phyloP scores from a whole-genome alignment of 306 rosid species.

The Morella rubra region DNA sequence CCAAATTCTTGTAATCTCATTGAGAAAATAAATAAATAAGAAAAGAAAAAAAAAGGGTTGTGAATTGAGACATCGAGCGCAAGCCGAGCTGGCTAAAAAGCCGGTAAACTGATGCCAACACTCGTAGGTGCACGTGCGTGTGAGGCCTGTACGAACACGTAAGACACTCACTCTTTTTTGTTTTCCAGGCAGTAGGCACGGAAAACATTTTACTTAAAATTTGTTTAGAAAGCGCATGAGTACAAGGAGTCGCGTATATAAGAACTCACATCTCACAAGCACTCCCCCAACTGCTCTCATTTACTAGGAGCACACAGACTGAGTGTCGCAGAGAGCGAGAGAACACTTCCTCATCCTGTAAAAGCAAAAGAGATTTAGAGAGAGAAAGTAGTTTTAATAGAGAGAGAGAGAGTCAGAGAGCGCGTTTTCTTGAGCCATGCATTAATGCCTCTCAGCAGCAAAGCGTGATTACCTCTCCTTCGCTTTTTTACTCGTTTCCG shows the following conservation, averaged over 20 bases:
- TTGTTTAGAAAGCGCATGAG: neutral
- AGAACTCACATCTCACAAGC: slow-evolving; percentile 8
- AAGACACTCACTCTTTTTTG: slow-evolving; percentile 2
- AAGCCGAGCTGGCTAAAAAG: slow-evolving; percentile 61
- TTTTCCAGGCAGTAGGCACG: neutral
- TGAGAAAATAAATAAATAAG: neutral
- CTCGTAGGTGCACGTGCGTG: slow-evolving; percentile 77
- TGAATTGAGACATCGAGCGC: slow-evolving; percentile 22
- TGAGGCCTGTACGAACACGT: slow-evolving; percentile 35
- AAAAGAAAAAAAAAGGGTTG: neutral
- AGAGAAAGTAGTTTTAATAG: neutral
- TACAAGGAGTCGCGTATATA: slow-evolving; percentile 16
- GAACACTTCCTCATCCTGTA: neutral
- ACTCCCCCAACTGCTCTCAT: slow-evolving; percentile 2
- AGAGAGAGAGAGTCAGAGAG: neutral
- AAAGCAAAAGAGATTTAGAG: neutral
- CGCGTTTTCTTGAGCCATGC: neutral
- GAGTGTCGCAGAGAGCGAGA: neutral
- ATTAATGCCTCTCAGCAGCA: slow-evolving; percentile 43
- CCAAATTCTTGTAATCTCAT: neutral
- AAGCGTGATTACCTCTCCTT: slow-evolving; percentile 41
- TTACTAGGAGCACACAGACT: slow-evolving; percentile 15
- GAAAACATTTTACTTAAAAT: too few relatives aligned
- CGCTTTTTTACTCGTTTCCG: slow-evolving; percentile 12
- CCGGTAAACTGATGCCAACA: slow-evolving; percentile 49